Base-by-base conservation (phyloP, 805 yeast genomes). In the Ogataea trehalophila region DNA sequence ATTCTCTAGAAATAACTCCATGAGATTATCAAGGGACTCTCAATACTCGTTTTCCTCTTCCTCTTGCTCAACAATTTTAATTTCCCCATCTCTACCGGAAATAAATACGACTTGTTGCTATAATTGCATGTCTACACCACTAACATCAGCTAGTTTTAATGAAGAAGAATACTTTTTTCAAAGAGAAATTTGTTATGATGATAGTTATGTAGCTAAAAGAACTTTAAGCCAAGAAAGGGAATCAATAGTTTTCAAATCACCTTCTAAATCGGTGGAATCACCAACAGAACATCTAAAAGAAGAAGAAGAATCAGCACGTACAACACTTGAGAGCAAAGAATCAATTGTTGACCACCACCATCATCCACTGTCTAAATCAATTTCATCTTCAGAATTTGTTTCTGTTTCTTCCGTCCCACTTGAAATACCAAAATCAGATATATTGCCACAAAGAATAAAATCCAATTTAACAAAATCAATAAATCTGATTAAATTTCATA, bases 381-480 rank as follows among this genome's bases (percentile, higher is more conserved):
- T 26, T 26, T 26, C 11, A 8, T 13, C 31, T 9, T 26, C 9
- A 26, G 13, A 26, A 26, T 11, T 6, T 26, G 31, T 9, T 20
- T 20, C 20, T 26, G 29, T 9, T 26, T 9, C 33, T 14, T 6
- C n/a, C 5, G 16, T 8, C 29, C 8, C 18, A 16, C 23, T 31
- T 11, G 1, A 31, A 31, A 40, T 31, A n/a, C 5, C 36, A 7
- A 40, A 29, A 40, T 13, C 36, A 6, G 18, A 33, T 17, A 29
- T 40, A 6, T n/a, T 39, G 14, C 34, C 36, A 3, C 39, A 38
- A n/a, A 41, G 39, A 16, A 33, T 43, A 20, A 40, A 36, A 16
- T 34, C 43, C 6, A 43, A 40, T 20, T n/a, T 43, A 16, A 18
- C 29, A 22, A 42, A 23, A 23, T 47, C 50, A 3, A 43, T 47